A percentile compares a stretch with the other conserved stretches of the same genome.
Conservation (phyloP, 345 rosid species). For the Moringa oleifera region DNA sequence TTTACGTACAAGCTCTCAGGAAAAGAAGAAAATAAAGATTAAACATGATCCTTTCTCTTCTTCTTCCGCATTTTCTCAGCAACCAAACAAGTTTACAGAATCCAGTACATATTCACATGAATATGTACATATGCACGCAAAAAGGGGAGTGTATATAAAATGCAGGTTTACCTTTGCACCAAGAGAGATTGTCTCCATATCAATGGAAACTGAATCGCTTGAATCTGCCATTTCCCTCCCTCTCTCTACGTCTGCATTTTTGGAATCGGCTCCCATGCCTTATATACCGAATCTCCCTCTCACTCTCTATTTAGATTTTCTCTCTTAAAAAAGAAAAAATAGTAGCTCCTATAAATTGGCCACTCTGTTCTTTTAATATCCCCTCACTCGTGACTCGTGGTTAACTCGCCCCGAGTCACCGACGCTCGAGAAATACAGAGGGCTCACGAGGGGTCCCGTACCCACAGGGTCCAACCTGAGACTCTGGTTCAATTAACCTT, state of each 20-base stretch:
- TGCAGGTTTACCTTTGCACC: conserved; percentile 65
- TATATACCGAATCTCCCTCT: conserved; percentile 17
- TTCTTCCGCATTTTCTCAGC: conserved; percentile 23
- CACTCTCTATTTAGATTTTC: conserved; percentile 15
- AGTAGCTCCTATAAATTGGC: background rate
- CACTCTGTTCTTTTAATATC: background rate
- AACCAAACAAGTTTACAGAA: conserved; percentile 19
- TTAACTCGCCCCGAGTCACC: conserved; percentile 66
- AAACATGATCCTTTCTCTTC: background rate
- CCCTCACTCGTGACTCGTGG: conserved; percentile 33
- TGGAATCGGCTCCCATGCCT: conserved; percentile 23
- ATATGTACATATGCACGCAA: no score
- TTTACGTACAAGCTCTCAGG: background rate
- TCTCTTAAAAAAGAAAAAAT: conserved; percentile 9
- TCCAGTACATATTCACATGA: no score
- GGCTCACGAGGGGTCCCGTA: conserved; percentile 36
- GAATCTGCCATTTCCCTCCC: conserved; percentile 64
- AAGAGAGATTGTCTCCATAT: conserved; percentile 64
- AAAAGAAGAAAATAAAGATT: background rate
- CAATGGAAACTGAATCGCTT: conserved; percentile 83
- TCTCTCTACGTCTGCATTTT: conserved; percentile 18
- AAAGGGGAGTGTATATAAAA: conserved; percentile 2
- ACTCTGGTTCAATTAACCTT: conserved; percentile 48
- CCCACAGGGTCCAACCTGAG: conserved; percentile 26
- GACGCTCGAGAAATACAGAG: conserved; percentile 40